Conservation (phyloP, 2,329 filamentous ascomycete species). For the Neopestalotiopsis rosae region DNA sequence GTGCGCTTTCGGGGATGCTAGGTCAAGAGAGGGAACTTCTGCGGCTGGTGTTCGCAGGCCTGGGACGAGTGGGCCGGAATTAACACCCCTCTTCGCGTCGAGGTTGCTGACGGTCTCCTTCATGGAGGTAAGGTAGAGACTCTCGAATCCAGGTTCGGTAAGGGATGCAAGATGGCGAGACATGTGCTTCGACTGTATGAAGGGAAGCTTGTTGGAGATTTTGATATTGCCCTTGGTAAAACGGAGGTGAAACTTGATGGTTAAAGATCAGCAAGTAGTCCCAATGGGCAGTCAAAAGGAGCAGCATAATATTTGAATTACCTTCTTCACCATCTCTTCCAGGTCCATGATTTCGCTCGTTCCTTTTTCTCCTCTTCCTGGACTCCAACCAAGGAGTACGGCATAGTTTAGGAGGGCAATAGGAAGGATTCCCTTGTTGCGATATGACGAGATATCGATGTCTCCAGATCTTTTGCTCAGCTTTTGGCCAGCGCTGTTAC, state of each 20-base stretch:
- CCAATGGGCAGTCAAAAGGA: slow-evolving; percentile 23
- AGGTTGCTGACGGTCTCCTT: background rate
- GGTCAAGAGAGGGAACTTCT: background rate
- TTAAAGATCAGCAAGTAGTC: background rate
- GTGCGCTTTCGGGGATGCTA: background rate
- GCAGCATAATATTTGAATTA: slow-evolving; percentile 42
- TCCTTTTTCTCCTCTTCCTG: slow-evolving; percentile 36
- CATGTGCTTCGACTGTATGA: slow-evolving; percentile 63
- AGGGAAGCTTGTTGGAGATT: slow-evolving; percentile 81
- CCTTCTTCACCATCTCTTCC: slow-evolving; percentile 71
- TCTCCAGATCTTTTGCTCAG: slow-evolving; percentile 82
- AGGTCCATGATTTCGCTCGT: slow-evolving; percentile 76
- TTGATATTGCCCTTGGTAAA: slow-evolving; percentile 92
- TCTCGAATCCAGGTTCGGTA: slow-evolving; percentile 13
- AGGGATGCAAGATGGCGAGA: slow-evolving; percentile 11
- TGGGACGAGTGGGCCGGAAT: background rate
- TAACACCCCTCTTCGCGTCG: background rate
- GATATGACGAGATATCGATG: slow-evolving; percentile 56
- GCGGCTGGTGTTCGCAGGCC: background rate
- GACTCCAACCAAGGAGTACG: slow-evolving; percentile 83
- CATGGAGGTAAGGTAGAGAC: slow-evolving; percentile 18
- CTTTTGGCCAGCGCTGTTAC: slow-evolving; percentile 73
- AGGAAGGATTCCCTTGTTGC: slow-evolving; percentile 51
- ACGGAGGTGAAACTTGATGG: slow-evolving; percentile 74
- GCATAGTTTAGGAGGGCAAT: slow-evolving; percentile 76